A percentile compares a stretch with the other conserved stretches of the same genome.
Evolutionary conservation across 2,329 filamentous ascomycete genomes (phyloP).

Genomic region (Septoria linicola): DNA sequence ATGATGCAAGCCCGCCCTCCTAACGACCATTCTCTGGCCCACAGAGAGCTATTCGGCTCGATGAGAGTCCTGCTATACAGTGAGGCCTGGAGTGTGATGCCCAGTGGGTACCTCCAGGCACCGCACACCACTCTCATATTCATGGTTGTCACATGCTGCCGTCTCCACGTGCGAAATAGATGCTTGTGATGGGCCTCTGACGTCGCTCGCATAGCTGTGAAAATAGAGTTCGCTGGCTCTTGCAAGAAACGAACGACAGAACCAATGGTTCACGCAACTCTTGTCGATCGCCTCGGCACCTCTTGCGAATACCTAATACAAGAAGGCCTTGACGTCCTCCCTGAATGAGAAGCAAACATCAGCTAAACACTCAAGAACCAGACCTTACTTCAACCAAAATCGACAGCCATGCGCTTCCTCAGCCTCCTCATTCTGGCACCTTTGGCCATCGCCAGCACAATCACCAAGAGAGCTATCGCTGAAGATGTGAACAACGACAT

Average conservation of each 20-base stretch:
- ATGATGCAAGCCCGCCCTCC: too few relatives aligned
- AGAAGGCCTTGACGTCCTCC: conserved; percentile 1
- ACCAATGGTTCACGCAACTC: conserved; percentile 1
- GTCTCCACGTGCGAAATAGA: too few relatives aligned
- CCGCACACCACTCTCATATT: too few relatives aligned
- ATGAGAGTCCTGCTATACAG: too few relatives aligned
- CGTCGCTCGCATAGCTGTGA: conserved; percentile 3
- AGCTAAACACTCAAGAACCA: neutral
- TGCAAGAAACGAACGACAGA: neutral
- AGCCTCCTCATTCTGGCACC: conserved; percentile 24
- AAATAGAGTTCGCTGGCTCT: conserved; percentile 7
- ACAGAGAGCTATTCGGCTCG: too few relatives aligned
- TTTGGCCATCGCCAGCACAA: conserved; percentile 19
- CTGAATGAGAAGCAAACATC: neutral
- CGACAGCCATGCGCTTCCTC: conserved; percentile 19
- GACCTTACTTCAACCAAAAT: neutral
- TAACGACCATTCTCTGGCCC: too few relatives aligned
- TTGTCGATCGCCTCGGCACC: conserved; percentile 19
- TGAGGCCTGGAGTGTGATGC: too few relatives aligned
- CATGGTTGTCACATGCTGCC: too few relatives aligned
- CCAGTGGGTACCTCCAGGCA: too few relatives aligned
- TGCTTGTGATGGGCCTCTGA: too few relatives aligned
- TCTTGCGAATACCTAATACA: conserved; percentile 1
- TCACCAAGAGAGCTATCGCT: conserved; percentile 21
- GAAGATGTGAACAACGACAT: conserved; percentile 30